Evolutionary conservation across 257 asterid species (phyloP).

Genomic region (Mentha longifolia): DNA sequence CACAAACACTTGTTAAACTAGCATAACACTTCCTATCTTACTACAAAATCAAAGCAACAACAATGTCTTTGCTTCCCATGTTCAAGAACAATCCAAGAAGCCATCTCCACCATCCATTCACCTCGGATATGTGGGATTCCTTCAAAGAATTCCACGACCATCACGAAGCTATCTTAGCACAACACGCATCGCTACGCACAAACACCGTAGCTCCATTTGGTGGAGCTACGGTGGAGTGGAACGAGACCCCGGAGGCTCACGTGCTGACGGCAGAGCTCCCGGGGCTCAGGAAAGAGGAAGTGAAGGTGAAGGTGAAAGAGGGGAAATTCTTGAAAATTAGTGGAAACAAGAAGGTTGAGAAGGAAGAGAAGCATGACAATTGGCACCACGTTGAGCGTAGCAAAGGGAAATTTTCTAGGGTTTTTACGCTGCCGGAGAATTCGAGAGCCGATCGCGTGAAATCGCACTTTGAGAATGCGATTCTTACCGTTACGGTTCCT

Average conservation of each 20-base stretch:
- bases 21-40: background rate
- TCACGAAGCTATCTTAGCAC: background rate
- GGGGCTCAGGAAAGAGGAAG: conserved; percentile 48
- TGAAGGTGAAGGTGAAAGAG: conserved; percentile 45
- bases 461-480: conserved; percentile 40
- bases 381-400: conserved; percentile 43
- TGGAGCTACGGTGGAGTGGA: conserved; percentile 32
- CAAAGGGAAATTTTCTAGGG: conserved; percentile 35
- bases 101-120: conserved; percentile 34
- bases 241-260: conserved; percentile 49
- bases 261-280: conserved; percentile 37
- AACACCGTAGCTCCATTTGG: conserved; percentile 15
- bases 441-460: conserved; percentile 35
- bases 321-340: conserved; percentile 42
- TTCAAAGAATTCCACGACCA: conserved; percentile 21
- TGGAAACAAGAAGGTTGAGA: conserved; percentile 42
- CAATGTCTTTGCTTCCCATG: conserved; percentile 32
- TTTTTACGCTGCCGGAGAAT: conserved; percentile 47
- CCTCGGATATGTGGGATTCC: conserved; percentile 29
- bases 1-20: conserved; percentile 7
- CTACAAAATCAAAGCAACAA: background rate
- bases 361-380: conserved; percentile 42
- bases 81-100: conserved; percentile 29
- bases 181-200: conserved; percentile 7
- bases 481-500: conserved; percentile 47